Conservation (phyloP, 1,284 basidiomycete species). For the Ganoderma lingzhi region DNA sequence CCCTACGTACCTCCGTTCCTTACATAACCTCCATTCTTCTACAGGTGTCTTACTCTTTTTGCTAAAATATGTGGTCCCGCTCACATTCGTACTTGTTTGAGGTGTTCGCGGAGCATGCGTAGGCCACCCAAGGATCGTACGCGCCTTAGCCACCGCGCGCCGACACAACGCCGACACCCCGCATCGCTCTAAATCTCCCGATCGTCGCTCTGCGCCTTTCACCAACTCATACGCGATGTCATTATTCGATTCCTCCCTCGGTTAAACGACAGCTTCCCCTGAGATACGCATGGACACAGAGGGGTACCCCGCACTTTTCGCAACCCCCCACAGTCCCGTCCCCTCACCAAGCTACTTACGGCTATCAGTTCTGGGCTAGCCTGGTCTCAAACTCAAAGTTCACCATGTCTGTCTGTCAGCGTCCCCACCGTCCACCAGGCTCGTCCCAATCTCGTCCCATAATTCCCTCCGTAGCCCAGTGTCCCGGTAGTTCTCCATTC, state of each 20-base stretch:
- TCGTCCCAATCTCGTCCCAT: not conserved
- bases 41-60: not conserved
- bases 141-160: not conserved
- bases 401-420: not conserved
- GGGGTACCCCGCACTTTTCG: not conserved
- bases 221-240: not conserved
- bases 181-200: not conserved
- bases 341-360: not conserved
- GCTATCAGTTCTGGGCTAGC: not conserved
- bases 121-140: not conserved
- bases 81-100: not conserved
- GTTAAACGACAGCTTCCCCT: not conserved
- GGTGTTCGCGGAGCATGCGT: not conserved
- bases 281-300: not conserved
- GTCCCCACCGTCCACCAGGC: not conserved
- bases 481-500: not conserved
- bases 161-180: not conserved
- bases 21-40: not conserved
- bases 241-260: not conserved
- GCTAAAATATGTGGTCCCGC: not conserved
- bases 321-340: not conserved
- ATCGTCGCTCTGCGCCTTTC: not conserved
- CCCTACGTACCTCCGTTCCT: not conserved
- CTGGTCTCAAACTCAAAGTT: slow-evolving; percentile 1
- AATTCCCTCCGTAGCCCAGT: not conserved